Evolutionary conservation across 129 eudicot species (phyloP).

Genomic region (Scalesia atractyloides): DNA sequence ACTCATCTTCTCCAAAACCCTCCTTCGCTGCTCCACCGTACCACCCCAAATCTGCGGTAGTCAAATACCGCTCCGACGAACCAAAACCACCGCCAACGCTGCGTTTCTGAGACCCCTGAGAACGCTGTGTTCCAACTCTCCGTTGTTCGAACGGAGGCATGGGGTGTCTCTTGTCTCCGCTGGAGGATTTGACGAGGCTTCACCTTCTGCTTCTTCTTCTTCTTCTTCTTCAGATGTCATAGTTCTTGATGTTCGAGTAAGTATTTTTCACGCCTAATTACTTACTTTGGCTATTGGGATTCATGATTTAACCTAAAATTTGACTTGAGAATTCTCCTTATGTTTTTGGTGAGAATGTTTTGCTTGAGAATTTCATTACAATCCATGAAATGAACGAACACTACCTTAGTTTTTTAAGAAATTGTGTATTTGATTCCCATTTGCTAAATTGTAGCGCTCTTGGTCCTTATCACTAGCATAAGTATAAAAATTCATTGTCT

Average conservation of each 20-base stretch:
- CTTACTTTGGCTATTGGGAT: neutral
- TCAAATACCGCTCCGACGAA: conserved; percentile 28
- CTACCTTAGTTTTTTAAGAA: too few species aligned
- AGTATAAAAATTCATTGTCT: too few species aligned
- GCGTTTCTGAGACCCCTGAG: conserved; percentile 16
- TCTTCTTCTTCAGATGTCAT: conserved; percentile 63
- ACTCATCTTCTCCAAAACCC: conserved; percentile 25
- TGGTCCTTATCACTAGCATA: too few species aligned
- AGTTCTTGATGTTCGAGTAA: conserved; percentile 79
- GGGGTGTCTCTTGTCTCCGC: conserved; percentile 33
- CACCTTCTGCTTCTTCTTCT: conserved; percentile 15
- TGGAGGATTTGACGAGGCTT: conserved; percentile 43
- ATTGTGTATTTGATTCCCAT: too few species aligned
- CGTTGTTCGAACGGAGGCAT: neutral
- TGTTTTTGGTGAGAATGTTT: too few species aligned
- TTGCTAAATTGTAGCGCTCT: too few species aligned
- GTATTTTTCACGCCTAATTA: neutral
- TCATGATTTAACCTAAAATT: neutral
- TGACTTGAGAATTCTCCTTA: too few species aligned
- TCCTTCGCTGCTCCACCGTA: conserved; percentile 36
- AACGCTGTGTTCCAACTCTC: conserved; percentile 13
- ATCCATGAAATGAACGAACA: too few species aligned
- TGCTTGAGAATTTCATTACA: too few species aligned
- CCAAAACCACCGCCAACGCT: conserved; percentile 14
- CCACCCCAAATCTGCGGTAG: conserved; percentile 11